A percentile compares a stretch with the other conserved stretches of the same genome.
Conservation (phyloP, 352 stramenopile species). For the Blastocystis sp. region DNA sequence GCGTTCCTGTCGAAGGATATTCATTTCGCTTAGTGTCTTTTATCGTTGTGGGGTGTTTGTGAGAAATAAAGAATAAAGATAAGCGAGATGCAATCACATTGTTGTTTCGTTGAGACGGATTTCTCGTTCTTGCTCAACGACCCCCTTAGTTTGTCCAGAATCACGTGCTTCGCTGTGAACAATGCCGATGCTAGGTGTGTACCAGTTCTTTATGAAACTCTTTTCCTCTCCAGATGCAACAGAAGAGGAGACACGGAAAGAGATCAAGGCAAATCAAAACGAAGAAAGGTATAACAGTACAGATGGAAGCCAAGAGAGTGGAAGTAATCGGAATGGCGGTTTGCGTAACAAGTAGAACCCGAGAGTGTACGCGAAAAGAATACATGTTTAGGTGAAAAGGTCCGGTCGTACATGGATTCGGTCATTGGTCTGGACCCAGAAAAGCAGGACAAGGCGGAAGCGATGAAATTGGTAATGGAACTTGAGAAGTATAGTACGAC, state of each 20-base stretch:
- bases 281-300: no score
- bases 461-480: not conserved
- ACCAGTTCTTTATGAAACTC: not conserved
- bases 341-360: no score
- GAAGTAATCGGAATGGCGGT: not conserved
- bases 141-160: no score
- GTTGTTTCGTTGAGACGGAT: no score
- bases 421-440: not conserved
- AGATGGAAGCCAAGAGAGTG: not conserved
- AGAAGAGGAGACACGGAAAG: not conserved
- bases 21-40: conserved; percentile 76
- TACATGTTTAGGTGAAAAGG: not conserved
- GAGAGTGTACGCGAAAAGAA: conserved; percentile 27
- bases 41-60: conserved; percentile 40
- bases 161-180: not conserved
- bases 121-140: no score
- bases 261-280: not conserved
- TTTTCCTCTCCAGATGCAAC: not conserved
- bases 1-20: conserved; percentile 89
- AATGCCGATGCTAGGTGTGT: not conserved
- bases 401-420: conserved; percentile 9
- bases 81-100: no score
- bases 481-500: conserved; percentile 1
- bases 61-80: not conserved
- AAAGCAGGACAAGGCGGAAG: not conserved